Conservation (phyloP, 1,139 yeast species). For the Suhomyces panamericanus region DNA sequence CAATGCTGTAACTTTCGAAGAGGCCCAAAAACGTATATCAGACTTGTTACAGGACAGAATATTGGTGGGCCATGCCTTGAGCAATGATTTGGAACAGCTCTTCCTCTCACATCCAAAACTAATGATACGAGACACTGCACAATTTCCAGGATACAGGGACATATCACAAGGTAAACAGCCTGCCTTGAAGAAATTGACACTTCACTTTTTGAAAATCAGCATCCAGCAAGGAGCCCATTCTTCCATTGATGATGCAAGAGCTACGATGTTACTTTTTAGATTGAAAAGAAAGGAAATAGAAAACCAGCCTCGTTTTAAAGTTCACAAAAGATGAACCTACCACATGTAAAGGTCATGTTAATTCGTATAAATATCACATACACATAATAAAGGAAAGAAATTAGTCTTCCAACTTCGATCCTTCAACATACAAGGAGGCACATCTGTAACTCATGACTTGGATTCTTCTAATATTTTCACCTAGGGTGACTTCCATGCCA, state of each 20-base stretch:
- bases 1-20: slow-evolving; percentile 61
- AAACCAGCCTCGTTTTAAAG: slow-evolving; percentile 7
- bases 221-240: slow-evolving; percentile 82
- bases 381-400: not conserved
- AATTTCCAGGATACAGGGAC: slow-evolving; percentile 56
- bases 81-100: slow-evolving; percentile 72
- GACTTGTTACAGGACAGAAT: slow-evolving; percentile 52
- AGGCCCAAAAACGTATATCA: slow-evolving; percentile 61
- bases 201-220: slow-evolving; percentile 54
- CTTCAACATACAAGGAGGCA: slow-evolving; percentile 42
- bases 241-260: slow-evolving; percentile 88
- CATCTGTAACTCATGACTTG: slow-evolving; percentile 43
- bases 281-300: slow-evolving; percentile 64
- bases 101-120: slow-evolving; percentile 65
- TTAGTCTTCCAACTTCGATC: slow-evolving; percentile 36
- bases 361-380: not conserved
- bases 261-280: slow-evolving; percentile 78
- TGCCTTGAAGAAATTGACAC: slow-evolving; percentile 63
- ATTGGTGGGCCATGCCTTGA: slow-evolving; percentile 83
- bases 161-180: slow-evolving; percentile 70
- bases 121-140: slow-evolving; percentile 73
- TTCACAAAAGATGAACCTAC: slow-evolving; percentile 1
- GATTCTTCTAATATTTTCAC: slow-evolving; percentile 23
- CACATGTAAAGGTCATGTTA: not conserved
- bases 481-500: slow-evolving; percentile 13